Conservation (phyloP, 2,329 filamentous ascomycete species). For the Verticillium nubilum region DNA sequence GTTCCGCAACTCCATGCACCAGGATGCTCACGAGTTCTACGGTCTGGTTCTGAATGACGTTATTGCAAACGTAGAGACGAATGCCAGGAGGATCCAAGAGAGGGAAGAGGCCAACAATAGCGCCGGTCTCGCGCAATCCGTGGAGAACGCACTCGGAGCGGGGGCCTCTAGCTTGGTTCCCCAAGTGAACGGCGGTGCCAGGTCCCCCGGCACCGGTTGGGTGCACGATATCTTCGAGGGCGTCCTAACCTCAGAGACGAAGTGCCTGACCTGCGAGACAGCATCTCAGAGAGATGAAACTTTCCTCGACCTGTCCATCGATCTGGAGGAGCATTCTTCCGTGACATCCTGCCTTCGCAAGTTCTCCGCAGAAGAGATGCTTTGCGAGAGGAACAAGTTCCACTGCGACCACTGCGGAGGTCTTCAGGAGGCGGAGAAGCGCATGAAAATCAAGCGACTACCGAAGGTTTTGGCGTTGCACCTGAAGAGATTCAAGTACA, state of each 20-base stretch:
- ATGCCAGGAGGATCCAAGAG: slow-evolving; percentile 61
- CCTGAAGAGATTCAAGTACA: slow-evolving; percentile 97
- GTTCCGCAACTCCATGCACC: slow-evolving; percentile 96
- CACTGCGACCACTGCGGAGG: slow-evolving; percentile 97
- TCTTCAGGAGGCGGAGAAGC: slow-evolving; percentile 93
- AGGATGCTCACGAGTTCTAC: slow-evolving; percentile 96
- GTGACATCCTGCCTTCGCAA: slow-evolving; percentile 93
- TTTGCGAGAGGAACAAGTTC: slow-evolving; percentile 98
- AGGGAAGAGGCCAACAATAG: slow-evolving; percentile 34
- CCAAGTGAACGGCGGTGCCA: slow-evolving; percentile 32
- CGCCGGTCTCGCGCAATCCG: slow-evolving; percentile 44
- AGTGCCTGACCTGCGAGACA: slow-evolving; percentile 93
- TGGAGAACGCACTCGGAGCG: slow-evolving; percentile 31
- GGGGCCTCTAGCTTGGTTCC: slow-evolving; percentile 23
- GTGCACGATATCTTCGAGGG: slow-evolving; percentile 97
- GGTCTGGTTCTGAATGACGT: slow-evolving; percentile 94
- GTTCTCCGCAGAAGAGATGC: slow-evolving; percentile 97
- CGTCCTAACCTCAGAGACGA: slow-evolving; percentile 88
- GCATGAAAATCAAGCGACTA: slow-evolving; percentile 97
- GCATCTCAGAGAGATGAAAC: slow-evolving; percentile 92
- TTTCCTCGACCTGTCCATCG: slow-evolving; percentile 92
- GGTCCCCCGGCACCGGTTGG: slow-evolving; percentile 70
- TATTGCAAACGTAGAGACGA: slow-evolving; percentile 88
- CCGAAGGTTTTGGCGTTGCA: slow-evolving; percentile 90
- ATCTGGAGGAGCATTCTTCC: slow-evolving; percentile 90